Conservation (phyloP, 2,329 filamentous ascomycete genomes). For the Penicillium carneum region DNA sequence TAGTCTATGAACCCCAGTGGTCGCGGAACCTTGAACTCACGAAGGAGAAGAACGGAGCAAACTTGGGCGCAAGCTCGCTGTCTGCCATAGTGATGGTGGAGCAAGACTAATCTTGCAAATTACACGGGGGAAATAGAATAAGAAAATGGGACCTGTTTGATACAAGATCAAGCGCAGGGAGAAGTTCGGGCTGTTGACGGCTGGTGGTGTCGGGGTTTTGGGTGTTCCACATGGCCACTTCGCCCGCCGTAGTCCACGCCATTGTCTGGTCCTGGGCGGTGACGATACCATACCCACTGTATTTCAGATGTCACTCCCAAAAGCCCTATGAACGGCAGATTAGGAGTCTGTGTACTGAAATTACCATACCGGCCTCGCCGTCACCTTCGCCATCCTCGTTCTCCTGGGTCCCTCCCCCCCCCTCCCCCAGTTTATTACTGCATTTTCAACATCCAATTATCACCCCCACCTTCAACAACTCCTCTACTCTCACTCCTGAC, state of each 20-base stretch:
- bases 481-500: constrained; percentile 16
- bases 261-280: constrained; percentile 23
- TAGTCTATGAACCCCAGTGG: constrained; percentile 30
- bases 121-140: constrained; percentile 2
- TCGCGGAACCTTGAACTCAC: constrained; percentile 52
- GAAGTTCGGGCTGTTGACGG: constrained; percentile 16
- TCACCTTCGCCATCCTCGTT: constrained; percentile 32
- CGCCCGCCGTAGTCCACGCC: constrained; percentile 33
- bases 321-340: neutral
- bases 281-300: constrained; percentile 30
- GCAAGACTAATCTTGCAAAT: constrained; percentile 6
- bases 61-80: constrained; percentile 65
- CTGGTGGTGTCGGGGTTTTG: constrained; percentile 21
- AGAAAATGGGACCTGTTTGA: constrained; percentile 16
- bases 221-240: constrained; percentile 36
- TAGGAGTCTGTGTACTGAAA: constrained; percentile 22
- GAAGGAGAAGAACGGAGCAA: constrained; percentile 73
- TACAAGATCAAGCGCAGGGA: constrained; percentile 16
- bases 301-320: neutral
- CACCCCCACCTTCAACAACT: constrained; percentile 24
- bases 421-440: constrained; percentile 33
- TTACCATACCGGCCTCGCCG: constrained; percentile 35
- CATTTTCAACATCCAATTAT: constrained; percentile 35
- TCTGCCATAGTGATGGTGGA: constrained; percentile 49
- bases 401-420: constrained; percentile 27